Percentiles rank a stretch among this genome's conserved stretches.
Evolutionary conservation across 768 basidiomycete genomes (phyloP).

Genomic region (Lactifluus rugatus): DNA sequence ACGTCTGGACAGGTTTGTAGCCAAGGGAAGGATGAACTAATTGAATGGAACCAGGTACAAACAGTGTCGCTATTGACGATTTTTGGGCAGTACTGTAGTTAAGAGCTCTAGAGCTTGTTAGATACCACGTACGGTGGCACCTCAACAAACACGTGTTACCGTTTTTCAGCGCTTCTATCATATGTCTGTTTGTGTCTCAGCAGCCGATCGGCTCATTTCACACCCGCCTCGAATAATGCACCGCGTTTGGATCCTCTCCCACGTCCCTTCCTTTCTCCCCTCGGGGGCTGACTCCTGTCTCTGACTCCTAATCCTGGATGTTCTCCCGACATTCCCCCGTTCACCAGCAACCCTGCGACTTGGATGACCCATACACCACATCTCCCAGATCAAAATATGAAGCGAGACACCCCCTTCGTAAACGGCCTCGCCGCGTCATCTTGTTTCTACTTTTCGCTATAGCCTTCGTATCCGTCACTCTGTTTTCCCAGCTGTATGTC

Average conservation of each 20-base stretch:
- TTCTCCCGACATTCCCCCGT: neutral
- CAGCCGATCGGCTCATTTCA: too few species aligned
- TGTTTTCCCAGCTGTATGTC: neutral
- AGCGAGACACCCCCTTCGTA: neutral
- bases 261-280: neutral
- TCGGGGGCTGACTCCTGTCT: neutral
- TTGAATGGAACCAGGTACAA: neutral
- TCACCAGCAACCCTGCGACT: neutral
- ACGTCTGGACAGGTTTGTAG: neutral
- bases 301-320: neutral
- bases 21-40: too few species aligned
- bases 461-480: neutral
- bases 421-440: neutral
- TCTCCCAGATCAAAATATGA: neutral
- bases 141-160: too few species aligned
- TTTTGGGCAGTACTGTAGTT: constrained; percentile 4
- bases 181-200: too few species aligned
- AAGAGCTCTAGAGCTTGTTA: too few species aligned
- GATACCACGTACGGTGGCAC: too few species aligned
- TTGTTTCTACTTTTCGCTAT: neutral
- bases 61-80: constrained; percentile 3
- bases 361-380: neutral
- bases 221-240: too few species aligned
- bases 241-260: too few species aligned
- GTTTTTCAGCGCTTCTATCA: too few species aligned